phyloP scores from a whole-genome alignment of 257 asterid species.

The Forsythia suspensa region DNA sequence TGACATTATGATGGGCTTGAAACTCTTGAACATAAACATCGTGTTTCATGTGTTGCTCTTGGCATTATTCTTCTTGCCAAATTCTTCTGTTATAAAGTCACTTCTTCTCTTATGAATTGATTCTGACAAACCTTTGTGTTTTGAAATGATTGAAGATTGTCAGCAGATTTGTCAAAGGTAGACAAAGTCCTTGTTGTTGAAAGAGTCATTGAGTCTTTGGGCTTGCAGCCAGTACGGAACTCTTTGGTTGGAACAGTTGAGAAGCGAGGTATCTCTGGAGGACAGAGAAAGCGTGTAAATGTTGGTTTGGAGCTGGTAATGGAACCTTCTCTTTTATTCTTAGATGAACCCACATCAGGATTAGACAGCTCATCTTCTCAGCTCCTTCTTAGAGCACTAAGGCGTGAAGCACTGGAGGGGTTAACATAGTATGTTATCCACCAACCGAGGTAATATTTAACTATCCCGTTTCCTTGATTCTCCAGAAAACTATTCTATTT shows the following conservation, averaged over 20 bases:
- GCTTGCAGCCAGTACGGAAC: slow-evolving; percentile 74
- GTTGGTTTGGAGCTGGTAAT: slow-evolving; percentile 95
- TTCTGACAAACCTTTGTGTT: slow-evolving; percentile 30
- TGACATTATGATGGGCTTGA: background rate
- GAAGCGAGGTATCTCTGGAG: slow-evolving; percentile 93
- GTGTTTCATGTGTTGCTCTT: background rate
- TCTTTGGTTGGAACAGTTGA: slow-evolving; percentile 93
- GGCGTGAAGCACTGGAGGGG: slow-evolving; percentile 97
- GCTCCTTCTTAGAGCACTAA: slow-evolving; percentile 87
- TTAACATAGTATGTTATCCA: slow-evolving; percentile 81
- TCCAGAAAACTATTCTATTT: background rate
- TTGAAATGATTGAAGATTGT: slow-evolving; percentile 55
- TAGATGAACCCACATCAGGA: slow-evolving; percentile 97
- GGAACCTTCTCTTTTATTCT: slow-evolving; percentile 91
- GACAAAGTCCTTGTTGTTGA: slow-evolving; percentile 89
- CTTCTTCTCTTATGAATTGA: background rate
- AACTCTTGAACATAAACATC: background rate
- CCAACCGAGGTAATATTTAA: slow-evolving; percentile 75
- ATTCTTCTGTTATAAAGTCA: background rate
- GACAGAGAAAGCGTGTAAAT: slow-evolving; percentile 92
- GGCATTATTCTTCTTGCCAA: background rate
- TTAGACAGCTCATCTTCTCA: slow-evolving; percentile 96
- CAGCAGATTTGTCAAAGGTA: slow-evolving; percentile 71
- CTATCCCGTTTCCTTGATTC: background rate
- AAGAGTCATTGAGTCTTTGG: slow-evolving; percentile 80